Percentiles rank a stretch among this genome's conserved stretches.
phyloP scores from a whole-genome alignment of 1,284 basidiomycete species.

The Hemileccinum hortonii region DNA sequence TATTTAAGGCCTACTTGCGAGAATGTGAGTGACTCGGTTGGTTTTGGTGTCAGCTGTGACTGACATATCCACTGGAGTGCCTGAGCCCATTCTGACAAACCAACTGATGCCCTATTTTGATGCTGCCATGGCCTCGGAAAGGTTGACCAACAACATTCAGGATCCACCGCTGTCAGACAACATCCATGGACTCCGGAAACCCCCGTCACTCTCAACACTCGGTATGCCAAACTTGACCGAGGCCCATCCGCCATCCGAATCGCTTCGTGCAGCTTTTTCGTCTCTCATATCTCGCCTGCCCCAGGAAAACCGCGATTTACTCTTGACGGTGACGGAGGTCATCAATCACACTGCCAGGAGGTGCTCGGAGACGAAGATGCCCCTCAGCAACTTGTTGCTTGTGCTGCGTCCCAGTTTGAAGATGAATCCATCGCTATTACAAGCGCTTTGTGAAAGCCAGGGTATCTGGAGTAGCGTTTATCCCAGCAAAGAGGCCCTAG shows the following conservation, averaged over 20 bases:
- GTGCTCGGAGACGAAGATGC: conserved; percentile 77
- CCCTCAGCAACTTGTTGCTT: conserved; percentile 74
- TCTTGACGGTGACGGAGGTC: conserved; percentile 70
- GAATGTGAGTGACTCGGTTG: conserved; percentile 55
- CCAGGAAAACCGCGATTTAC: conserved; percentile 67
- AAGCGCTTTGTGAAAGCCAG: conserved; percentile 69
- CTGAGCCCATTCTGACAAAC: conserved; percentile 76
- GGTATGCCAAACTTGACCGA: conserved; percentile 65
- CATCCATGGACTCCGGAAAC: conserved; percentile 57
- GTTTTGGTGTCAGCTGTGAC: background rate
- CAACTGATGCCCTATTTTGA: conserved; percentile 74
- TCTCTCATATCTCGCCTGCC: conserved; percentile 66
- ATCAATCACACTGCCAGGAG: conserved; percentile 66
- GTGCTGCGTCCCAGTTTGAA: conserved; percentile 80
- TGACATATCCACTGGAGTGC: conserved; percentile 52
- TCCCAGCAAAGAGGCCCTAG: conserved; percentile 3
- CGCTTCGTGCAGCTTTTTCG: conserved; percentile 51
- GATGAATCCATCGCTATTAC: conserved; percentile 74
- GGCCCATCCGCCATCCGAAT: conserved; percentile 56
- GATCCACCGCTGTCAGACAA: conserved; percentile 39
- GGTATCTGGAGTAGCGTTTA: conserved; percentile 55
- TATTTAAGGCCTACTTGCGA: conserved; percentile 79
- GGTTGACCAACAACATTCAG: conserved; percentile 32
- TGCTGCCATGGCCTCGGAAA: conserved; percentile 62
- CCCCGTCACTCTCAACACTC: conserved; percentile 74